Percentiles rank a stretch among this genome's conserved stretches.
phyloP scores from a whole-genome alignment of 2,329 filamentous ascomycete genomes.

The Helotiales sp. region DNA sequence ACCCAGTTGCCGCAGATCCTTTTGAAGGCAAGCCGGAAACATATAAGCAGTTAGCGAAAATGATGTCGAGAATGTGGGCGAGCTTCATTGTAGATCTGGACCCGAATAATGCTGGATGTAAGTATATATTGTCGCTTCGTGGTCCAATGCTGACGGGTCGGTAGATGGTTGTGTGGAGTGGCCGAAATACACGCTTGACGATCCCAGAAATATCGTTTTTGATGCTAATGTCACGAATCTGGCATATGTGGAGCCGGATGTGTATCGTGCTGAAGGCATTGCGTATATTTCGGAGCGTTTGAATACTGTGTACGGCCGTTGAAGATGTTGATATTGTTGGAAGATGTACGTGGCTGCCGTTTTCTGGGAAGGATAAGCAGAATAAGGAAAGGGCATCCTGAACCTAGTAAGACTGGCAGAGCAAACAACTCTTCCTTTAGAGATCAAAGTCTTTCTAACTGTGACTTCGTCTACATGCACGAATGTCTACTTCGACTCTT shows the following conservation, averaged over 20 bases:
- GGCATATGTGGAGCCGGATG: slow-evolving; percentile 45
- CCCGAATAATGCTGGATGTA: slow-evolving; percentile 25
- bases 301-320: slow-evolving; percentile 8
- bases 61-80: slow-evolving; percentile 29
- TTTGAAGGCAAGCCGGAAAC: slow-evolving; percentile 21
- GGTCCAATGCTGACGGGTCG: neutral
- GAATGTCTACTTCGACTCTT: too few relatives aligned
- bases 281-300: slow-evolving; percentile 6
- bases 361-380: too few relatives aligned
- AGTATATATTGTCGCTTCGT: neutral
- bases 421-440: too few relatives aligned
- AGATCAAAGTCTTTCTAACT: too few relatives aligned
- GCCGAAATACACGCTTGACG: slow-evolving; percentile 44
- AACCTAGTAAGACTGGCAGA: too few relatives aligned
- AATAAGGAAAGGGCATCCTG: too few relatives aligned
- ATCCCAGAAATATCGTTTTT: slow-evolving; percentile 47
- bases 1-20: slow-evolving; percentile 16
- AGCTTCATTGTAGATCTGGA: slow-evolving; percentile 24
- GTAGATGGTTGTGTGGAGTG: slow-evolving; percentile 35
- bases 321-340: too few relatives aligned
- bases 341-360: too few relatives aligned
- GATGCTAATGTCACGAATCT: slow-evolving; percentile 45
- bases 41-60: slow-evolving; percentile 15
- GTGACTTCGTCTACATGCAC: too few relatives aligned
- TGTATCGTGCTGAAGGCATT: slow-evolving; percentile 42